phyloP scores from a whole-genome alignment of 2,329 filamentous ascomycete species.

The Elsinoe ampelina region DNA sequence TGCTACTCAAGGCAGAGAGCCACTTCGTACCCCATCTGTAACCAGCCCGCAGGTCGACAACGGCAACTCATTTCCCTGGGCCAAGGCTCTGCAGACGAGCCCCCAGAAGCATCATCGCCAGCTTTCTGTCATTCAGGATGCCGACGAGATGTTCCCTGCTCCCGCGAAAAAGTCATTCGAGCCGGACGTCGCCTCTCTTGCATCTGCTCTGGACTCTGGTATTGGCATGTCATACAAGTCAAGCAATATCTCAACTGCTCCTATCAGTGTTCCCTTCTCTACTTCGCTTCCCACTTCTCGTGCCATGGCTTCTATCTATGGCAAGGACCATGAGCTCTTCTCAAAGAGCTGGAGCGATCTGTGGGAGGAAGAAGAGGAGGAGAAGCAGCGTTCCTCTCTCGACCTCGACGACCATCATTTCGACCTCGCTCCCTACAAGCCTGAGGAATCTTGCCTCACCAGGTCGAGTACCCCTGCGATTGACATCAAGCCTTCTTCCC shows the following conservation, averaged over 20 bases:
- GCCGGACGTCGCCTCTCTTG: constrained; percentile 68
- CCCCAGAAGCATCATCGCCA: constrained; percentile 65
- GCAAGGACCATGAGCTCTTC: constrained; percentile 64
- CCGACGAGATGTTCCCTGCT: constrained; percentile 75
- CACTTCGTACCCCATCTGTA: constrained; percentile 88
- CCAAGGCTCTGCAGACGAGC: constrained; percentile 73
- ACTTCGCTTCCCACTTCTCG: constrained; percentile 53
- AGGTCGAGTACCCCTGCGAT: constrained; percentile 16
- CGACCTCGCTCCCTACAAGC: constrained; percentile 31
- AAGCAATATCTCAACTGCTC: constrained; percentile 46
- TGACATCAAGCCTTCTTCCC: constrained; percentile 38
- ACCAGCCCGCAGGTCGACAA: constrained; percentile 74
- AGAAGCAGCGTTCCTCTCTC: constrained; percentile 43
- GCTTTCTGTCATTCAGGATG: constrained; percentile 73
- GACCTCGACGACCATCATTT: constrained; percentile 30
- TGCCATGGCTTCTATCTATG: constrained; percentile 73
- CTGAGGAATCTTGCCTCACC: constrained; percentile 49
- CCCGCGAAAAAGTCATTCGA: constrained; percentile 63
- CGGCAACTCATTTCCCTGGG: constrained; percentile 82
- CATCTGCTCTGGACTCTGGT: constrained; percentile 75
- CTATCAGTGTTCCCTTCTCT: constrained; percentile 60
- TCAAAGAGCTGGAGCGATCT: constrained; percentile 99
- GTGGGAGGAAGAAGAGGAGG: constrained; percentile 86
- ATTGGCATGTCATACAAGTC: constrained; percentile 75
- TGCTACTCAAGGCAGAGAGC: constrained; percentile 80